phyloP scores from a whole-genome alignment of 2,329 filamentous ascomycete genomes.

The Pseudogymnoascus sp. region DNA sequence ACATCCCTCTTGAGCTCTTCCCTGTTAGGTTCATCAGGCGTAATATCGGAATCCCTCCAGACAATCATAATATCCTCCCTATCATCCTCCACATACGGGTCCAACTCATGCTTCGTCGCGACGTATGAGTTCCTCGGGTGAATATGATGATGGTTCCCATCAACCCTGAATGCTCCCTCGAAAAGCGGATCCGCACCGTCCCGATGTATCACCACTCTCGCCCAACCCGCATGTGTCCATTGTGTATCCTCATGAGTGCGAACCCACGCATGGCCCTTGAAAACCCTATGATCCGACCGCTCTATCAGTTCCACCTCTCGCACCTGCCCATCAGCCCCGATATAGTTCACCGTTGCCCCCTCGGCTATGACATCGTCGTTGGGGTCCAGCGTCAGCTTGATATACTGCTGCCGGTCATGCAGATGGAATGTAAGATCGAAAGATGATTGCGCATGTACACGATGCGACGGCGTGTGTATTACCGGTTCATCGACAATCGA shows the following conservation, averaged over 20 bases:
- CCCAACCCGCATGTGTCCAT: slow-evolving; percentile 83
- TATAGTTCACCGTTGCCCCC: slow-evolving; percentile 64
- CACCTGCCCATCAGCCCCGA: slow-evolving; percentile 65
- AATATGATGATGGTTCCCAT: slow-evolving; percentile 80
- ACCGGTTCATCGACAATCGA: slow-evolving; percentile 65
- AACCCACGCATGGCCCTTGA: slow-evolving; percentile 70
- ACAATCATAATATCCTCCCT: slow-evolving; percentile 77
- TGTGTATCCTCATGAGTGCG: slow-evolving; percentile 50
- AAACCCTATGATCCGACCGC: slow-evolving; percentile 71
- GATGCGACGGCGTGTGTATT: slow-evolving; percentile 71
- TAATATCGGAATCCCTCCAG: slow-evolving; percentile 87
- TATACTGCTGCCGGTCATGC: slow-evolving; percentile 55
- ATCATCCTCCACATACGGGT: slow-evolving; percentile 51
- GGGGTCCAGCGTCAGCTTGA: slow-evolving; percentile 77
- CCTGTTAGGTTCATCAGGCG: slow-evolving; percentile 43
- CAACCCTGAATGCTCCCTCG: slow-evolving; percentile 78
- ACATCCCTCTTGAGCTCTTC: slow-evolving; percentile 23
- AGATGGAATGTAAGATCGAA: slow-evolving; percentile 83
- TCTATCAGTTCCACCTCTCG: slow-evolving; percentile 60
- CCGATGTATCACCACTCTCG: slow-evolving; percentile 66
- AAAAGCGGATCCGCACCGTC: slow-evolving; percentile 79
- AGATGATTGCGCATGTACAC: slow-evolving; percentile 69
- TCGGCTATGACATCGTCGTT: slow-evolving; percentile 84
- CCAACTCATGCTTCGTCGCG: slow-evolving; percentile 61
- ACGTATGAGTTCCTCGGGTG: slow-evolving; percentile 69